Conservation (phyloP, 2,329 filamentous ascomycete species). For the Neonectria ditissima region DNA sequence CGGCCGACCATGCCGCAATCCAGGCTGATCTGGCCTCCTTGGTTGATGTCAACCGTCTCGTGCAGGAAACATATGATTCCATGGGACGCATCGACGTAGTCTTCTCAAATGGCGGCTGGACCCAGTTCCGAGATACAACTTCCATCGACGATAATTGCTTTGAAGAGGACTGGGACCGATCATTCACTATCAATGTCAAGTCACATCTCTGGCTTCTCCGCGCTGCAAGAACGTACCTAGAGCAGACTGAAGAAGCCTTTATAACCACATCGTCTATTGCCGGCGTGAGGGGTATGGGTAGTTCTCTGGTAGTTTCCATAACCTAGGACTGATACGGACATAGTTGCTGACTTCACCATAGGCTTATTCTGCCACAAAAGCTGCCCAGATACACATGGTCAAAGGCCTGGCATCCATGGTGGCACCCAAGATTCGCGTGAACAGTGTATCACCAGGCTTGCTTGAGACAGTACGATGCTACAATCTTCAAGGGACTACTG, state of each 20-base stretch:
- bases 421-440: conserved; percentile 68
- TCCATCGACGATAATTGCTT: conserved; percentile 63
- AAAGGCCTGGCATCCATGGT: conserved; percentile 66
- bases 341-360: conserved; percentile 34
- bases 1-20: conserved; percentile 55
- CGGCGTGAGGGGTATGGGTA: conserved; percentile 72
- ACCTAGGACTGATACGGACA: conserved; percentile 16
- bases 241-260: conserved; percentile 69
- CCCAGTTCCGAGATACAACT: conserved; percentile 56
- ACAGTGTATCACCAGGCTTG: conserved; percentile 67
- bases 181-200: conserved; percentile 73
- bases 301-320: conserved; percentile 60
- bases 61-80: conserved; percentile 68
- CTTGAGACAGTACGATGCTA: conserved; percentile 55
- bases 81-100: conserved; percentile 78
- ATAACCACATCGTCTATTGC: conserved; percentile 74
- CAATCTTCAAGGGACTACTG: not conserved
- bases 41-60: conserved; percentile 68
- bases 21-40: conserved; percentile 75
- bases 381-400: conserved; percentile 73
- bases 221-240: conserved; percentile 64
- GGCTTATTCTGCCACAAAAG: conserved; percentile 83
- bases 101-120: conserved; percentile 78
- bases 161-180: conserved; percentile 70
- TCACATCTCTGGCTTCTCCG: conserved; percentile 70